phyloP scores from a whole-genome alignment of 2,329 filamentous ascomycete species.

The Diaporthe citrichinensis region DNA sequence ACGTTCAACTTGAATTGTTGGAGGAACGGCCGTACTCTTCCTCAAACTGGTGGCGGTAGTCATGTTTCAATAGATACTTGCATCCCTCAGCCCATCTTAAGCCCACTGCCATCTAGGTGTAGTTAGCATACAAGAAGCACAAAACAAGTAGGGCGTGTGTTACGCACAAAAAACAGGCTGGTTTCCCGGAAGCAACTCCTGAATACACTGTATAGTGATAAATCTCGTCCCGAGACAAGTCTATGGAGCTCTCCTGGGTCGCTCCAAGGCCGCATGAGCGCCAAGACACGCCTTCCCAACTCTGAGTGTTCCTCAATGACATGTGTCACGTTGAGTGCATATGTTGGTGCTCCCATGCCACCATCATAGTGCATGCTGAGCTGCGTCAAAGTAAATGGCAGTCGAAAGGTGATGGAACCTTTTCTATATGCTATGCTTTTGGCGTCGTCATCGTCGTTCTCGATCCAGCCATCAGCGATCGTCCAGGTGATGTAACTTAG shows the following conservation, averaged over 20 bases:
- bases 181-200: neutral
- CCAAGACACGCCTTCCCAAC: neutral
- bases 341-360: slow-evolving; percentile 4
- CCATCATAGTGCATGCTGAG: neutral
- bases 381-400: neutral
- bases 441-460: neutral
- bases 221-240: neutral
- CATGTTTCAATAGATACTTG: neutral
- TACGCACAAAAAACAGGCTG: slow-evolving; percentile 10
- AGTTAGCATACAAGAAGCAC: neutral
- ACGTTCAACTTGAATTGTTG: no score
- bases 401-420: neutral
- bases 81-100: neutral
- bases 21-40: neutral
- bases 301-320: neutral
- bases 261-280: neutral
- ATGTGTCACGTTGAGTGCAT: slow-evolving; percentile 4
- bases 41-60: neutral
- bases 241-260: neutral
- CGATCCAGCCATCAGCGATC: neutral
- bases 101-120: neutral
- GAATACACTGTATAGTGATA: slow-evolving; percentile 1
- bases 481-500: slow-evolving; percentile 6
- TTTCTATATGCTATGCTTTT: neutral
- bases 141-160: neutral